Base-by-base conservation (phyloP, 495 filamentous ascomycete genomes). In the Jackrogersella multiformis region DNA sequence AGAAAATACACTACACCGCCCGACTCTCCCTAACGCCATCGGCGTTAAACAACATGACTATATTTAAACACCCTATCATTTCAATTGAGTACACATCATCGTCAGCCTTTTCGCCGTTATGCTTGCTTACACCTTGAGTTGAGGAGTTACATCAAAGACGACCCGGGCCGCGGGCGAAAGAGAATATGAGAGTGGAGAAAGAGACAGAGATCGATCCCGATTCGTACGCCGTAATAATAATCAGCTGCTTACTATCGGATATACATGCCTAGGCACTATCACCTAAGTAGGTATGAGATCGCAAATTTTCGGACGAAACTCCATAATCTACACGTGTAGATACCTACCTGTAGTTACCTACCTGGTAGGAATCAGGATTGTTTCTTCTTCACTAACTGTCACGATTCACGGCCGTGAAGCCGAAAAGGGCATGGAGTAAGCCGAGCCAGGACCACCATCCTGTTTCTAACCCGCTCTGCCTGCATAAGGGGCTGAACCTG, bases 401-500 rank as follows among this genome's bases (percentile, higher is more conserved):
- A 30, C 26, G 26, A 30, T 21, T 7, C 24, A 21, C 48, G 41
- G 38, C 39, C 28, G 42, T 41, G 35, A 34, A 61, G 56, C 56
- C 64, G 51, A 66, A 60, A 61, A 46, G 45, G 48, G 62, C 56
- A 66, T 53, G 49, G 56, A 20, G 32, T 20, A 49, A 57, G 26
- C 53, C 34, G 39, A 55, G 15, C 42, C 34, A 67, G 64, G 56
- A 61, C 44, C 64, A 16, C 36, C 9, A 68, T 69, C 66, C 66
- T 18, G 21, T 55, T 42, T 20, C 30, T 4, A 32, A 45, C 52
- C 56, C n/a, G n/a, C n/a, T n/a, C n/a, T n/a, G n/a, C n/a, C 42
- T 49, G 66, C 55, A 56, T 69, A 60, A 69, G 61, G 61, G 67
- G 67, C 30, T 54, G 28, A 61, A 65, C 52, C 67, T 70, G 67